Base-by-base conservation (phyloP, 305 asterid genomes). In the Solanum hybrid region DNA sequence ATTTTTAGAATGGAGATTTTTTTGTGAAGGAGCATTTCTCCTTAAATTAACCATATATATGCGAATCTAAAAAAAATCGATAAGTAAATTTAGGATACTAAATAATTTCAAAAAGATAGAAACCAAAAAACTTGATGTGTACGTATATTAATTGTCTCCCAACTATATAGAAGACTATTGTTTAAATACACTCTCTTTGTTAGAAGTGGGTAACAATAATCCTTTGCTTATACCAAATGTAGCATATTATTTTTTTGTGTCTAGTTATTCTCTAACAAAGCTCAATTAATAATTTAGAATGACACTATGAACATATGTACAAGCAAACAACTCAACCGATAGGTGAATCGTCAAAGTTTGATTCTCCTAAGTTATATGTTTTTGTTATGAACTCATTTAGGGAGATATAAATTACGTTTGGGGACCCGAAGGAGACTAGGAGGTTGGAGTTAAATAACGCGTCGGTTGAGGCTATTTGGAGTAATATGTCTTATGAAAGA, bases 41-140 rank as follows among this genome's bases (percentile, higher is more conserved):
- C 12, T 6, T 73, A 73, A 72, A 73, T 75, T 72, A 12, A 27
- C 12, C 78, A 12, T 27, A 27, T 27, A 26, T 7, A 72, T 3
- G 4, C 2, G 2, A 27, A 72, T 6, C 0, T 13, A 6, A 13
- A 73, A 3, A 6, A 73, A 13, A 13, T 0, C 0, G 1, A 71
- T 29, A 72, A 72, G 22, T 72, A 7, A 27, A 15, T 72, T 72
- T 72, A 72, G 6, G 2, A 72, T 27, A 26, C 4, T 13, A 0
- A 24, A 26, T 4, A 10, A 10, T 69, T 69, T 69, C 13, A n/a
- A 24, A 26, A 69, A 24, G 1, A 69, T 69, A 24, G 32, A 24
- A 69, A 69, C 0, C 15, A 24, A 69, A 72, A 5, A 72, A 29
- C 4, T 76, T 15, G 14, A 32, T 76, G 26, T 76, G 26, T 32